Conservation (phyloP, 148 eudicot species). For the Cornus florida region DNA sequence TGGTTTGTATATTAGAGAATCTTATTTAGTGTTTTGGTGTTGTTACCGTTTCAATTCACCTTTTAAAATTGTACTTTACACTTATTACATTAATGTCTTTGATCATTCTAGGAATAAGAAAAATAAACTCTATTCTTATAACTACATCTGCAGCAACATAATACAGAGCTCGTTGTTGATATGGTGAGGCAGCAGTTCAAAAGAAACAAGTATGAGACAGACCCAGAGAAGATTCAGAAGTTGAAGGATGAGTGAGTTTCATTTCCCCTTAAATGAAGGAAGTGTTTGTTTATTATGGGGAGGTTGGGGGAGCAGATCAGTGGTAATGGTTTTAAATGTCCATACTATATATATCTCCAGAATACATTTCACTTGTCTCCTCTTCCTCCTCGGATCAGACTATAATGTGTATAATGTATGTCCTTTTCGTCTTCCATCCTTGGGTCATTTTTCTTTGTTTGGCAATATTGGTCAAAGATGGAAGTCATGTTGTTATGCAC, state of each 20-base stretch:
- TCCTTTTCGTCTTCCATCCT: too few relatives aligned
- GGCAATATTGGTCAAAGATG: too few relatives aligned
- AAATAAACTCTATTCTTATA: not conserved
- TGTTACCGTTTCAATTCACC: not conserved
- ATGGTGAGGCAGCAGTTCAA: constrained; percentile 79
- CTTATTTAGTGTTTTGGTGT: not conserved
- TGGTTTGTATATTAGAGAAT: not conserved
- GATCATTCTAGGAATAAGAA: not conserved
- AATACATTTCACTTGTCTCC: too few relatives aligned
- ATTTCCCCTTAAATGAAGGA: not conserved
- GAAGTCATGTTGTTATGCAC: too few relatives aligned
- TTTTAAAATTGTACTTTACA: not conserved
- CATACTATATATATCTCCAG: too few relatives aligned
- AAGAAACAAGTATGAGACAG: constrained; percentile 66
- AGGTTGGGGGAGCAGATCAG: too few relatives aligned
- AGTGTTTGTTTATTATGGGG: not conserved
- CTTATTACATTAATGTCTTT: not conserved
- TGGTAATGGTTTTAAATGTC: not conserved
- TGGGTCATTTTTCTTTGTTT: too few relatives aligned
- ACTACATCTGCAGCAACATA: constrained; percentile 57
- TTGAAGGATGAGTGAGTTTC: constrained; percentile 73
- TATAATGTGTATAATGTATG: too few relatives aligned
- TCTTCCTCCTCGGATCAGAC: too few relatives aligned
- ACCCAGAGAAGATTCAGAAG: constrained; percentile 79
- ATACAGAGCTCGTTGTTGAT: constrained; percentile 54